Base-by-base conservation (phyloP, 2,329 filamentous ascomycete species). In the Alternaria sp. region DNA sequence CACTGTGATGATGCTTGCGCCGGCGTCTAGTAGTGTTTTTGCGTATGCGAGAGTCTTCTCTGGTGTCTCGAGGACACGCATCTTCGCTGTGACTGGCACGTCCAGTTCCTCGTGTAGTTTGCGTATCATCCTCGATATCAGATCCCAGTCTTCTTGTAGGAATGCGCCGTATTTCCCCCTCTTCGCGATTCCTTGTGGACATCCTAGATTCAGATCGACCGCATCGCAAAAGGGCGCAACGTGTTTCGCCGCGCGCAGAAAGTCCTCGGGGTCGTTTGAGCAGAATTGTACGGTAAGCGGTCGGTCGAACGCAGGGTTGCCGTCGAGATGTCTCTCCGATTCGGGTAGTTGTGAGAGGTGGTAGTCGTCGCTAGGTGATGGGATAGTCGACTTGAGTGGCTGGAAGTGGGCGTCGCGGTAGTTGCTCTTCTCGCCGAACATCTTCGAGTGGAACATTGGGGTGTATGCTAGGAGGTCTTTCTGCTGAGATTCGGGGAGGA, bases 211-310 rank as follows among this genome's bases (percentile, higher is more conserved):
- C 71, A 99, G 82, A 79, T 99, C 96, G 4, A 99, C 91, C 8
- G 96, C 96, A 78, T 99, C 96, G 80, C 95, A 98, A 79, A 94
- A 92, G 0, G 93, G 92, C 6, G 91, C 90, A 0, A 93, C 94
- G 64, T 90, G 86, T 67, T 87, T 86, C 0, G 95, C 96, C 0
- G 96, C 93, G 26, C 86, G 85, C 51, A 98, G 88, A 19, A 97
- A 86, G 57, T 91, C 88, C n/a, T 91, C 86, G 0, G 93, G 88
- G 63, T 96, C 90, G 80, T 96, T 96, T 66, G 93, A 92, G 84
- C 96, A 99, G 81, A 99, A 99, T 76, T 99, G 96, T 4, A 97
- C 95, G 72, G 97, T 93, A 10, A 98, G 88, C 0, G 96, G 96
- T 6, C 96, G 88, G 80, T 99, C 96, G 63, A 93, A 84, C 13